These are phyloP conservation scores for Penicillium sp. DNA, from an alignment of 2,329 filamentous ascomycete genomes.

Conservation along the genomic window DNA sequence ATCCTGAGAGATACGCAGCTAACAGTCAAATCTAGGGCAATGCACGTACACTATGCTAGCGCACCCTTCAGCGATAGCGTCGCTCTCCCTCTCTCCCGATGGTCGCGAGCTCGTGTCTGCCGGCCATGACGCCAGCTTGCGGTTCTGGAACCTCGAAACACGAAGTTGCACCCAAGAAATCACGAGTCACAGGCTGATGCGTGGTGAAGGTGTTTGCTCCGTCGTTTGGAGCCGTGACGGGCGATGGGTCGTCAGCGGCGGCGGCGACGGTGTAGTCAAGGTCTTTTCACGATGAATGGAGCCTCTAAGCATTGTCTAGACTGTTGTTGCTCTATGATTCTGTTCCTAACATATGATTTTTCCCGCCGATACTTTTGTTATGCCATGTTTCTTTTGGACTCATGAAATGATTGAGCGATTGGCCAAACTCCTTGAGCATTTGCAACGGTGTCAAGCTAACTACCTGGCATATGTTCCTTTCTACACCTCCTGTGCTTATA, in stretches of 20 bases:
- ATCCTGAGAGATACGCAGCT: constrained; percentile 13
- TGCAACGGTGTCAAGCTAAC: constrained; percentile 41
- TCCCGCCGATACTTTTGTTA: constrained; percentile 29
- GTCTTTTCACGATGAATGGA: constrained; percentile 65
- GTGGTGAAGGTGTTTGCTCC: constrained; percentile 91
- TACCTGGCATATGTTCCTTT: constrained; percentile 40
- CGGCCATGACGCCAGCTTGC: constrained; percentile 91
- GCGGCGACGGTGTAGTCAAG: constrained; percentile 94
- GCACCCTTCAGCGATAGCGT: constrained; percentile 90
- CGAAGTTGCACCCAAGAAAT: constrained; percentile 94
- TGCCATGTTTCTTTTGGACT: constrained; percentile 35
- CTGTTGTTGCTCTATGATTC: constrained; percentile 35
- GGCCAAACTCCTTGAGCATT: constrained; percentile 41
- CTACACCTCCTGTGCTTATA: constrained; percentile 37
- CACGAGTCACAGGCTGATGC: constrained; percentile 89
- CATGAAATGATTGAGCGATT: constrained; percentile 44
- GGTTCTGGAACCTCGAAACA: constrained; percentile 98
- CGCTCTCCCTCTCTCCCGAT: constrained; percentile 88
- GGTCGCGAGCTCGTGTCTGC: constrained; percentile 93
- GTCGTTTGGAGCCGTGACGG: constrained; percentile 97
- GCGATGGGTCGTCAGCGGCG: constrained; percentile 90
- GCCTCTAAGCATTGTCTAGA: constrained; percentile 15
- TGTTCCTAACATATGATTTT: constrained; percentile 25
- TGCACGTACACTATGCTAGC: constrained; percentile 99
- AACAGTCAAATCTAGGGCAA: constrained; percentile 69